Evolutionary conservation across 257 asterid genomes (phyloP), one percentile per base, ranked within the genome.

Genomic region (Solanum bukasovii): DNA sequence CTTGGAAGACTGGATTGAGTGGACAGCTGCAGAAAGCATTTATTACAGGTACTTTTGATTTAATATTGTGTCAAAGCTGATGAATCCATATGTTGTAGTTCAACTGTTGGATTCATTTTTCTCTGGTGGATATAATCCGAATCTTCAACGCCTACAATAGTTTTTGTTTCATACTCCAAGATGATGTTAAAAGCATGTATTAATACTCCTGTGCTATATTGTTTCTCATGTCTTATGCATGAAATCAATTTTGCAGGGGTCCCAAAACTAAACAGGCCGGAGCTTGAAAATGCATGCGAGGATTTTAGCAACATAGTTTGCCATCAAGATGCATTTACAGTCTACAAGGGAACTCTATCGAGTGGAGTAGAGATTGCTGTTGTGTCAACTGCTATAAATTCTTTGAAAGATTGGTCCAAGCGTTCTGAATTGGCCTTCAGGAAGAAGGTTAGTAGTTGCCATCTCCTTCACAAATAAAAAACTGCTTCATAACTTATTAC

Each of bases 11-110:
- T 61, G 99, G 98, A 87, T 90, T 97, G 92, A 97, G 99, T 90
- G 98, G 98, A 77, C 99, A 97, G 93, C 86, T 97, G 94, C 99
- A 94, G 88, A 96, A 96, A 87, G 99, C 99, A 38, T 93, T 97
- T 82, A 91, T 96, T 59, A 95, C 96, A 74, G 99, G 99, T 96
- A 92, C 77, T n/a, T 38, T 63, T 13, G 84, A 49, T 49, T 49
- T 16, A 5, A 29, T 49, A 3, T 44, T 14, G 13, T 40, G 59
- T 42, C 35, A 44, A 78, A 79, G 8, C 63, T 7, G 61, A 38
- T 75, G 84, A 42, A 1, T 42, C 25, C 84, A 40, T 78, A 25
- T 25, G n/a, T 12, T 78, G 63, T 78, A 40, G 40, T 44, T 79
- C 67, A 44, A 79, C 65, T 44, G 25, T 44, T 27, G 67, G 25